These are phyloP conservation scores for Candida fluviatilis DNA, from an alignment of 805 yeast species.

Conservation along the genomic window DNA sequence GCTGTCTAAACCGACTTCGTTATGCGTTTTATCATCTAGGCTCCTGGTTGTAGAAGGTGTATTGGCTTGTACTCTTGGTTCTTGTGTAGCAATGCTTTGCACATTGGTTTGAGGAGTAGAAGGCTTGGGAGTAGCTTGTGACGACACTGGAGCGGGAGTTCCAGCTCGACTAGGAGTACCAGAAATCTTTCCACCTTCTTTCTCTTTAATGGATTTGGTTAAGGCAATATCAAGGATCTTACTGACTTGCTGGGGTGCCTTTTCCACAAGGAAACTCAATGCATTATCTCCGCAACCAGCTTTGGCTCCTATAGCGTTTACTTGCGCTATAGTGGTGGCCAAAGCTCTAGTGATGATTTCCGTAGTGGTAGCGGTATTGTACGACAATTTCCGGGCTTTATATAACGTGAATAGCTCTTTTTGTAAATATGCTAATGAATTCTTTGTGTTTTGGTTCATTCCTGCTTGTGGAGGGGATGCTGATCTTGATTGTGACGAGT, in stretches of 20 bases:
- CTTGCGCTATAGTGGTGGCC: slow-evolving; percentile 90
- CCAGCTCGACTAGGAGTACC: slow-evolving; percentile 19
- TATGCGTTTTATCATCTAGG: too few species aligned
- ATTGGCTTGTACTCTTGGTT: too few species aligned
- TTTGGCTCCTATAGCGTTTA: slow-evolving; percentile 80
- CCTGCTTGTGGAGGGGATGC: slow-evolving; percentile 7
- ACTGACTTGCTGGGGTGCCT: slow-evolving; percentile 76
- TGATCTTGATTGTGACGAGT: slow-evolving; percentile 12
- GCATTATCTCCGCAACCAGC: slow-evolving; percentile 80
- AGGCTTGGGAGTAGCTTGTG: background rate
- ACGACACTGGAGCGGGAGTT: slow-evolving; percentile 15
- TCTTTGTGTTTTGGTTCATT: slow-evolving; percentile 57
- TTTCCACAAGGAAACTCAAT: slow-evolving; percentile 69
- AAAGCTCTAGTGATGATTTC: slow-evolving; percentile 83
- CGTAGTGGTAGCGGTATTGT: slow-evolving; percentile 78
- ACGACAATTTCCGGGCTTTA: slow-evolving; percentile 64
- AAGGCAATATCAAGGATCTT: slow-evolving; percentile 76
- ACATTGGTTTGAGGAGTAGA: too few species aligned
- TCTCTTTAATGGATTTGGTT: slow-evolving; percentile 64
- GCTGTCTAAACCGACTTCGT: too few species aligned
- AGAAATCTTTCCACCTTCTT: slow-evolving; percentile 20
- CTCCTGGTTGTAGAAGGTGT: too few species aligned
- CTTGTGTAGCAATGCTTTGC: too few species aligned
- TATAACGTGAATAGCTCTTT: slow-evolving; percentile 80
- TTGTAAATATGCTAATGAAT: slow-evolving; percentile 78